Percentiles rank a stretch among this genome's conserved stretches.
Conservation (phyloP, 306 rosid genomes). For the Pterocarpus santalinus region DNA sequence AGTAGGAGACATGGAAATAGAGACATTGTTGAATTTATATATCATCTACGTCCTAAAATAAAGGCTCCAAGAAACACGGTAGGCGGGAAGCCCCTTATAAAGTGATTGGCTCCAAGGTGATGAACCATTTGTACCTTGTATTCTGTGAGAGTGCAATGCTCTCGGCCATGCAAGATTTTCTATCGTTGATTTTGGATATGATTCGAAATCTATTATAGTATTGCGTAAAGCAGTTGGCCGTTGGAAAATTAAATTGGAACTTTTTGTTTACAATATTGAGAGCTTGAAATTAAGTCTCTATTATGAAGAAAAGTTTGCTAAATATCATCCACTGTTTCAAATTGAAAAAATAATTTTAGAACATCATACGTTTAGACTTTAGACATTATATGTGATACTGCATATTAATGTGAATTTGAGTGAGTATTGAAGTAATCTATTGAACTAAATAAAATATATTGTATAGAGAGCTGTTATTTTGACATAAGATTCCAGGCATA, state of each 20-base stretch:
- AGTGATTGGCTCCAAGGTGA: neutral
- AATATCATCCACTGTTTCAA: too few species aligned
- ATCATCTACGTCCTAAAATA: neutral
- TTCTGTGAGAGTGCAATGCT: neutral
- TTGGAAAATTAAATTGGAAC: neutral
- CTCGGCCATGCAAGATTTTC: neutral
- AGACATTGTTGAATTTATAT: neutral
- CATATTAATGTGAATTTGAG: too few species aligned
- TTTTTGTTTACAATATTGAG: neutral
- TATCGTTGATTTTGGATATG: slow-evolving; percentile 27
- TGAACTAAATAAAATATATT: neutral
- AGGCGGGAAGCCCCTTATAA: neutral
- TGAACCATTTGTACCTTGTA: neutral
- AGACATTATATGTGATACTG: too few species aligned
- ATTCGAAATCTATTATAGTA: neutral
- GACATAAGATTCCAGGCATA: too few species aligned
- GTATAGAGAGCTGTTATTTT: too few species aligned
- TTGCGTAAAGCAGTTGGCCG: neutral
- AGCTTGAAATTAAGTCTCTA: too few species aligned
- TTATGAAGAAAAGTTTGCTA: too few species aligned
- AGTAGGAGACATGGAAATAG: neutral
- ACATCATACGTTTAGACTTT: too few species aligned
- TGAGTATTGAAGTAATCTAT: too few species aligned
- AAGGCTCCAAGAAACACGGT: slow-evolving; percentile 20
- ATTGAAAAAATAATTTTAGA: too few species aligned